Evolutionary conservation across 495 filamentous ascomycete species (phyloP).

Genomic region (Aspergillus sparsus): DNA sequence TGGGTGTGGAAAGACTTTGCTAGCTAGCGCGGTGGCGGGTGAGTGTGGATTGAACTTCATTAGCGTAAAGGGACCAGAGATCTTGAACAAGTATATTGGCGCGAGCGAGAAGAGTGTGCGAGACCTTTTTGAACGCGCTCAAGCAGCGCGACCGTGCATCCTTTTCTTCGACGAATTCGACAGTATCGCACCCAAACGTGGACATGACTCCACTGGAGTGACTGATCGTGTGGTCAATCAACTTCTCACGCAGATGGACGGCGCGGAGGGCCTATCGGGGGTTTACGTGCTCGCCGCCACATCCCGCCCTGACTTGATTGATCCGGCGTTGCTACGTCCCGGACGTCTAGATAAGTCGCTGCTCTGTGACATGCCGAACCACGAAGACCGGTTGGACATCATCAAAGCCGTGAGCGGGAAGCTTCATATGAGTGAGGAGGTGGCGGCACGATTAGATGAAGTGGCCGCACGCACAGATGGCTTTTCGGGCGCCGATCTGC

Average conservation of each 20-base stretch:
- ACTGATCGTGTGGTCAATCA: slow-evolving; percentile 99
- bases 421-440: slow-evolving; percentile 63
- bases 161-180: slow-evolving; percentile 99
- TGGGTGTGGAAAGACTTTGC: slow-evolving; percentile 92
- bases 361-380: slow-evolving; percentile 80
- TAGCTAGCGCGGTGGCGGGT: slow-evolving; percentile 90
- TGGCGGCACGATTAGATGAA: slow-evolving; percentile 56
- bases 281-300: slow-evolving; percentile 97
- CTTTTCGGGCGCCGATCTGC: slow-evolving; percentile 93
- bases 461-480: slow-evolving; percentile 79
- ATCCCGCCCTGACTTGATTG: slow-evolving; percentile 86
- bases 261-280: slow-evolving; percentile 89
- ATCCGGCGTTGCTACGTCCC: slow-evolving; percentile 85
- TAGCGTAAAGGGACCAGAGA: slow-evolving; percentile 95
- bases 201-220: slow-evolving; percentile 94
- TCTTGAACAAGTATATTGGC: slow-evolving; percentile 97
- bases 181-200: slow-evolving; percentile 93
- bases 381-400: slow-evolving; percentile 83
- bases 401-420: slow-evolving; percentile 78
- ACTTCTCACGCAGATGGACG: slow-evolving; percentile 97
- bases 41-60: slow-evolving; percentile 98
- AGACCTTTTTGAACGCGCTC: slow-evolving; percentile 89
- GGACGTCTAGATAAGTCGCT: slow-evolving; percentile 89
- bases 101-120: slow-evolving; percentile 93
- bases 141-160: slow-evolving; percentile 85